phyloP scores from a whole-genome alignment of 768 basidiomycete species.

The Boletales sp. region DNA sequence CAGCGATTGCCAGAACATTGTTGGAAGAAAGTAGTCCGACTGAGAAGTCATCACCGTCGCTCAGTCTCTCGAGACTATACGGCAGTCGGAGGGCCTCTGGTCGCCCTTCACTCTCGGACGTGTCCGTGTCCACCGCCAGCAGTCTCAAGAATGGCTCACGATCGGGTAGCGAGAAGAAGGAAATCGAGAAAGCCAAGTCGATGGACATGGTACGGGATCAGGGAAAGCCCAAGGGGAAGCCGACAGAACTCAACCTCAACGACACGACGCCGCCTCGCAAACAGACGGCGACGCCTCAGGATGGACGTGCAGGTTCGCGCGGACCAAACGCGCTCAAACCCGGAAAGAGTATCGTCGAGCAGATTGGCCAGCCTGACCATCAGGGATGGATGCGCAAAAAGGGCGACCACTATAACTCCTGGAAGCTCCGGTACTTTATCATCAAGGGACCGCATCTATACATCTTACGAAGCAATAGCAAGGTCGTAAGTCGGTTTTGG shows the following conservation, averaged over 20 bases:
- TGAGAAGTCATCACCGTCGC: conserved; percentile 42
- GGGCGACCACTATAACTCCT: conserved; percentile 87
- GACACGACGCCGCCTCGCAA: conserved; percentile 51
- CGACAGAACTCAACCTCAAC: conserved; percentile 32
- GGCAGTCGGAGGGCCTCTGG: conserved; percentile 41
- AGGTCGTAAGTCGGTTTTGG: conserved; percentile 28
- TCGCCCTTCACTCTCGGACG: conserved; percentile 40
- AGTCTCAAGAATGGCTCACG: conserved; percentile 24
- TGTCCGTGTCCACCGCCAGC: conserved; percentile 20
- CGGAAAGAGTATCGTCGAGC: conserved; percentile 76
- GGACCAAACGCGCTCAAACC: conserved; percentile 43
- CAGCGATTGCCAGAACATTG: conserved; percentile 21
- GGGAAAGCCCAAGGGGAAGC: conserved; percentile 18
- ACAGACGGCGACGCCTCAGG: conserved; percentile 39
- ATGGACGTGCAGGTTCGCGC: conserved; percentile 13
- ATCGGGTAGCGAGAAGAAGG: conserved; percentile 15
- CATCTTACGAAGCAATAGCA: conserved; percentile 73
- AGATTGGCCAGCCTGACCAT: conserved; percentile 89
- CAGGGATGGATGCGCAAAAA: conserved; percentile 95
- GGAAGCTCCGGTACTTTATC: conserved; percentile 91
- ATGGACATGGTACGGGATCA: conserved; percentile 17
- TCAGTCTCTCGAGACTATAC: conserved; percentile 49
- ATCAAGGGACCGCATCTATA: conserved; percentile 92
- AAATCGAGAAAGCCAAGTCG: conserved; percentile 22
- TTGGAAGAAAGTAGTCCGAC: conserved; percentile 32